A percentile compares a stretch with the other conserved stretches of the same genome.
Evolutionary conservation across 1,139 yeast genomes (phyloP).

Genomic region (Nadsonia commutata): DNA sequence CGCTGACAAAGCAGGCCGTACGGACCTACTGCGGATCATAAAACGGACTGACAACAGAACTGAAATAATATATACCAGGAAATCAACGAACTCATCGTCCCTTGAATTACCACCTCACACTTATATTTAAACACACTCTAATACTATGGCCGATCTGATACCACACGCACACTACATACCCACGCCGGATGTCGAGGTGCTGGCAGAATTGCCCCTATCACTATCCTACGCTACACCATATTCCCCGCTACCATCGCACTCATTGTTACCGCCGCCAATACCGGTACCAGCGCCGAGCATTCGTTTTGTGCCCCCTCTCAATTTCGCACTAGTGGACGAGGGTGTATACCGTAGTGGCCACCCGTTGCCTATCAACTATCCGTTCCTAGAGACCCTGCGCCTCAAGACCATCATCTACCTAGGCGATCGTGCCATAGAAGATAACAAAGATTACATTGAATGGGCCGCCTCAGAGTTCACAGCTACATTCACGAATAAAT

Average conservation of each 20-base stretch:
- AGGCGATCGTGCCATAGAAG: conserved; percentile 51
- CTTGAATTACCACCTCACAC: too few relatives aligned
- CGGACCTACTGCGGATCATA: too few relatives aligned
- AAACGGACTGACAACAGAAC: too few relatives aligned
- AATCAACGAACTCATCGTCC: too few relatives aligned
- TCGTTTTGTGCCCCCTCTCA: conserved; percentile 65
- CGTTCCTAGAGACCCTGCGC: conserved; percentile 55
- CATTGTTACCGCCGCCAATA: not conserved
- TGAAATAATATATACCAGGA: too few relatives aligned
- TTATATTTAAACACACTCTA: too few relatives aligned
- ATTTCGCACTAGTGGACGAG: conserved; percentile 78
- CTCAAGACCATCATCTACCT: conserved; percentile 66
- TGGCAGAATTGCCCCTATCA: too few relatives aligned
- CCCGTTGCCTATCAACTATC: conserved; percentile 75
- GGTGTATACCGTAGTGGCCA: conserved; percentile 85
- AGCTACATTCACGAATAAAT: not conserved
- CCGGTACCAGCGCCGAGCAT: not conserved
- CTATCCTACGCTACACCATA: too few relatives aligned
- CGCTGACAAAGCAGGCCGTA: too few relatives aligned
- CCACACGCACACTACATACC: not conserved
- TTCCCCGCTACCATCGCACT: not conserved
- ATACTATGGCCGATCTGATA: too few relatives aligned
- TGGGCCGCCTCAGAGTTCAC: conserved; percentile 42
- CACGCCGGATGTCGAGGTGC: not conserved
- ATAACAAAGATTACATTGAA: conserved; percentile 42